Conservation (phyloP, 768 basidiomycete genomes). For the Leucosporidium creatinivorum region DNA sequence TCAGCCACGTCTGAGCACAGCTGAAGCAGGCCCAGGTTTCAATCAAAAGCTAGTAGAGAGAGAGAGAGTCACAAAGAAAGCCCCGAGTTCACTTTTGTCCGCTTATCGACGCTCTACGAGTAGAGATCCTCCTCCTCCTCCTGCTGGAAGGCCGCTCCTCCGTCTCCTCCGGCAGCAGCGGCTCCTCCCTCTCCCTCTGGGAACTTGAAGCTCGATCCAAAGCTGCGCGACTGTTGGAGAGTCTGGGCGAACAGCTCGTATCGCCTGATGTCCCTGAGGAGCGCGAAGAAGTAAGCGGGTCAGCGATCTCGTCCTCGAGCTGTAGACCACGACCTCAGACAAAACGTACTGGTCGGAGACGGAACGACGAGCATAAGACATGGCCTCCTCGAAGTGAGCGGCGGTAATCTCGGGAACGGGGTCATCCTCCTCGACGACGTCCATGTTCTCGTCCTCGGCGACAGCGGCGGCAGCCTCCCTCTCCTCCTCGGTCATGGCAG, state of each 20-base stretch:
- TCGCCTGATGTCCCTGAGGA: conserved; percentile 67
- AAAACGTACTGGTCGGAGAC: conserved; percentile 65
- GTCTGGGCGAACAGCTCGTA: conserved; percentile 96
- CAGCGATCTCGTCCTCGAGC: not conserved
- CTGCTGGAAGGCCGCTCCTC: conserved; percentile 40
- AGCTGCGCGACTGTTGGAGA: conserved; percentile 57
- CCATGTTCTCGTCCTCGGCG: conserved; percentile 50
- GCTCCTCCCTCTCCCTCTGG: conserved; percentile 58
- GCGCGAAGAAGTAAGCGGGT: not conserved
- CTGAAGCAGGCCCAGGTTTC: no score
- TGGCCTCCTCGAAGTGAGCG: conserved; percentile 97
- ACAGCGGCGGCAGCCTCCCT: conserved; percentile 64
- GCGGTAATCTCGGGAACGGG: conserved; percentile 59
- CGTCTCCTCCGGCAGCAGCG: conserved; percentile 38
- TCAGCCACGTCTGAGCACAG: no score
- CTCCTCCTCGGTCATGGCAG: conserved; percentile 59
- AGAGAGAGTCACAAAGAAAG: not conserved
- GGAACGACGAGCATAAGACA: conserved; percentile 93
- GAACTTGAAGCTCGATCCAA: conserved; percentile 97
- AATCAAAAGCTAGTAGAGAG: no score
- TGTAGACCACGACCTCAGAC: no score
- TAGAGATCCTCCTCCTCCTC: conserved; percentile 36
- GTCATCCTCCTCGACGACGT: conserved; percentile 74
- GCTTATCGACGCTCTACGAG: not conserved
- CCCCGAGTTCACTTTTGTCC: not conserved